phyloP scores from a whole-genome alignment of 2,329 filamentous ascomycete genomes.

The Cryoendolithus antarcticus region DNA sequence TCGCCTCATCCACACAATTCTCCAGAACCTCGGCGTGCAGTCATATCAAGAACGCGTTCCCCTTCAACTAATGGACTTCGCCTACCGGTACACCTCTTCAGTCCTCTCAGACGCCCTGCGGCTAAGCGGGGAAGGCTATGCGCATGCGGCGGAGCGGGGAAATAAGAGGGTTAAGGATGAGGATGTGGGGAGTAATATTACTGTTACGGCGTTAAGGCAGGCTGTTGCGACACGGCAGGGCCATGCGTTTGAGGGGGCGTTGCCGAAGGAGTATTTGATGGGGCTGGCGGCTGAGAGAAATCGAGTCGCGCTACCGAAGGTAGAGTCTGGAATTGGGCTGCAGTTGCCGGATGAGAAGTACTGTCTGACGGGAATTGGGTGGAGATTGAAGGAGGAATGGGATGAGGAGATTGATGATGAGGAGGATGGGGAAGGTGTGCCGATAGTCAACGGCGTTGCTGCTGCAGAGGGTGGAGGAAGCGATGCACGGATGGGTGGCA shows the following conservation, averaged over 20 bases:
- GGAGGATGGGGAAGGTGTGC: conserved; percentile 35
- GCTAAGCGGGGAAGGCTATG: conserved; percentile 55
- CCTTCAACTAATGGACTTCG: conserved; percentile 72
- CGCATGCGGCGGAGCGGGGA: conserved; percentile 9
- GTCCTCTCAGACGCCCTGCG: conserved; percentile 61
- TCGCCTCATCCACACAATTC: conserved; percentile 68
- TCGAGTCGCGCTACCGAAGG: conserved; percentile 47
- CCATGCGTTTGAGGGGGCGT: conserved; percentile 55
- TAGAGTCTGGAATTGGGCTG: conserved; percentile 45
- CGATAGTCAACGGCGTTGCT: conserved; percentile 30
- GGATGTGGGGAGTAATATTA: conserved; percentile 42
- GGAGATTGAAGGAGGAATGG: conserved; percentile 47
- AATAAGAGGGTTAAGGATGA: conserved; percentile 12
- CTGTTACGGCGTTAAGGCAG: conserved; percentile 56
- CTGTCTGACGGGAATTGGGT: conserved; percentile 44
- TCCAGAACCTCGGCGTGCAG: conserved; percentile 66
- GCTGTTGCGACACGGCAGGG: conserved; percentile 57
- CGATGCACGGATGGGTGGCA: conserved; percentile 29
- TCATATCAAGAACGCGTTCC: conserved; percentile 74
- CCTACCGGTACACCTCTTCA: conserved; percentile 66
- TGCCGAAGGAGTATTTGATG: conserved; percentile 62
- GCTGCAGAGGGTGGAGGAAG: conserved; percentile 7
- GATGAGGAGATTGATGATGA: conserved; percentile 24
- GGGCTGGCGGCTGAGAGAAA: conserved; percentile 64
- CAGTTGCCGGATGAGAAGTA: conserved; percentile 51